Conservation (phyloP, 805 yeast species). For the Pachysolen tannophilus region DNA sequence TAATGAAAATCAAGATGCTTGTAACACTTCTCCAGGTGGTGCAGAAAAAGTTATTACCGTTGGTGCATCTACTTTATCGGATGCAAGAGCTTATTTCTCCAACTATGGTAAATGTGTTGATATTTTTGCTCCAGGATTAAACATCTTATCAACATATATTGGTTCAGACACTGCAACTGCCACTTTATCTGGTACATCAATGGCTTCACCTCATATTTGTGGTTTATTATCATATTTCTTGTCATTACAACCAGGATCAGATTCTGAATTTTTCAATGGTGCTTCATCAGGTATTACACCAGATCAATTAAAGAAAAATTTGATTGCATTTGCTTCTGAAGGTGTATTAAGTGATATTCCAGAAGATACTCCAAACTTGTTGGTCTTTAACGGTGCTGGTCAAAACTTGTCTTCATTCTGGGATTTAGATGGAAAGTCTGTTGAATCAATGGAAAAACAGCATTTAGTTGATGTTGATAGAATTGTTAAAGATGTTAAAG, state of each 20-base stretch:
- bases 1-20: constrained; percentile 88
- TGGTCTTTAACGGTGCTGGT: constrained; percentile 81
- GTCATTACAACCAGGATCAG: constrained; percentile 73
- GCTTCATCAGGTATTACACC: constrained; percentile 49
- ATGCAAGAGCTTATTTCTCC: constrained; percentile 89
- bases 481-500: constrained; percentile 6
- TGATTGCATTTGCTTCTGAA: constrained; percentile 61
- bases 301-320: constrained; percentile 66
- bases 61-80: constrained; percentile 88
- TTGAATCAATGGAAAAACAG: constrained; percentile 22
- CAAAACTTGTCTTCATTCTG: constrained; percentile 61
- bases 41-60: constrained; percentile 83
- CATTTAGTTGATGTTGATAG: constrained; percentile 9
- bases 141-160: constrained; percentile 75
- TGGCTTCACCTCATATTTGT: constrained; percentile 96
- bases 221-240: constrained; percentile 87
- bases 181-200: constrained; percentile 88
- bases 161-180: constrained; percentile 74
- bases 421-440: constrained; percentile 17
- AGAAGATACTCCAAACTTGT: constrained; percentile 65
- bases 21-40: constrained; percentile 86
- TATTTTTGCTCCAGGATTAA: constrained; percentile 93
- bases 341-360: constrained; percentile 54
- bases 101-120: constrained; percentile 96
- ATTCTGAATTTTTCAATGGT: constrained; percentile 52